A percentile compares a stretch with the other conserved stretches of the same genome.
Evolutionary conservation across 805 yeast genomes (phyloP).

Genomic region (Lachancea sp.): DNA sequence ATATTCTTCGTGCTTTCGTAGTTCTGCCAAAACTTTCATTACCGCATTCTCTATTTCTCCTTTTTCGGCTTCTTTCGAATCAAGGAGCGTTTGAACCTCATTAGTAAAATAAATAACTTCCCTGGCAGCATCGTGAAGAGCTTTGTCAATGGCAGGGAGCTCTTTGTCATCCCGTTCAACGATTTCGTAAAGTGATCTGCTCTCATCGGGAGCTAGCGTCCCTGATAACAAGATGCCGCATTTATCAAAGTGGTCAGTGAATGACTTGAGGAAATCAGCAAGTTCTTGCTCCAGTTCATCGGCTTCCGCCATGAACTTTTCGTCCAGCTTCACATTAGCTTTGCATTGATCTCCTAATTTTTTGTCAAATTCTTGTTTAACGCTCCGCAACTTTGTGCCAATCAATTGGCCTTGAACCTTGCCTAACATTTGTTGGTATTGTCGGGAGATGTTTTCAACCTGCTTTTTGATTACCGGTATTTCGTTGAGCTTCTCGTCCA

Average conservation of each 20-base stretch:
- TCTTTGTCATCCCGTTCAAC: constrained; percentile 49
- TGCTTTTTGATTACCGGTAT: constrained; percentile 28
- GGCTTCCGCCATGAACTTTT: constrained; percentile 46
- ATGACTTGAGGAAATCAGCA: constrained; percentile 59
- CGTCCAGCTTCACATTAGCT: constrained; percentile 20
- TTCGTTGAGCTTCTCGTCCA: constrained; percentile 30
- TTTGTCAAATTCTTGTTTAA: constrained; percentile 18
- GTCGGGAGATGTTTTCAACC: constrained; percentile 27
- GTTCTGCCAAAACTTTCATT: constrained; percentile 19
- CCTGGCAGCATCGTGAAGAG: constrained; percentile 36
- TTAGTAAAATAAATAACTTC: constrained; percentile 25
- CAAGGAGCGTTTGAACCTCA: constrained; percentile 28
- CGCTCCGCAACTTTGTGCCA: constrained; percentile 18
- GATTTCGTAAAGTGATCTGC: constrained; percentile 39
- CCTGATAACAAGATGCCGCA: constrained; percentile 42
- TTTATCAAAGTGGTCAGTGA: constrained; percentile 80
- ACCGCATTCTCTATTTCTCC: constrained; percentile 15
- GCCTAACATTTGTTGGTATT: constrained; percentile 27
- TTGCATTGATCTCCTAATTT: constrained; percentile 22
- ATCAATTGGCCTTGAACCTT: constrained; percentile 25
- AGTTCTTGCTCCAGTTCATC: constrained; percentile 53
- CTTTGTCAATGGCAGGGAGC: constrained; percentile 48
- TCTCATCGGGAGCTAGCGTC: constrained; percentile 25
- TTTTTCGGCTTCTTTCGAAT: constrained; percentile 25
- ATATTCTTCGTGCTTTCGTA: constrained; percentile 27